Evolutionary conservation across 352 stramenopile genomes (phyloP).

Genomic region (Peronospora destructor): DNA sequence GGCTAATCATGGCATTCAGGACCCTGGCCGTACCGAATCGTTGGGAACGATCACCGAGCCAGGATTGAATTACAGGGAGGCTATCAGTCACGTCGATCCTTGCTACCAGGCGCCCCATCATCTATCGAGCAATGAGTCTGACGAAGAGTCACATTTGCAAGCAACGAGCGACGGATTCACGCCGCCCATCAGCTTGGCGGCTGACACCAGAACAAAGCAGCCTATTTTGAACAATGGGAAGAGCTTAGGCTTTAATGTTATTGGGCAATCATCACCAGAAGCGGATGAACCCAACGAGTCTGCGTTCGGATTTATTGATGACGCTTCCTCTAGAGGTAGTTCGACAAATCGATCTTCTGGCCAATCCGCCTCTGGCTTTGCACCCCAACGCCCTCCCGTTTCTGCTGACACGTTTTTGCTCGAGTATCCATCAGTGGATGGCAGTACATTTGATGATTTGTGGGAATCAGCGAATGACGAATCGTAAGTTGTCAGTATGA

Average conservation of each 20-base stretch:
- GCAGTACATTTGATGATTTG: slow-evolving; percentile 60
- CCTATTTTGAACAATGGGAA: slow-evolving; percentile 15
- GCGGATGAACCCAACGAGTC: slow-evolving; percentile 29
- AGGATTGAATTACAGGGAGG: slow-evolving; percentile 21
- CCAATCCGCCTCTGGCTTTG: slow-evolving; percentile 30
- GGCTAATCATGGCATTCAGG: slow-evolving; percentile 36
- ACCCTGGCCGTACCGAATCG: slow-evolving; percentile 21
- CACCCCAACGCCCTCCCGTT: slow-evolving; percentile 28
- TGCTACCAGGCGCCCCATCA: slow-evolving; percentile 42
- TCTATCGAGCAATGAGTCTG: slow-evolving; percentile 47
- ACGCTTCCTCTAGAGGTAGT: slow-evolving; percentile 39
- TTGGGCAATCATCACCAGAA: slow-evolving; percentile 20
- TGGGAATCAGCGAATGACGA: slow-evolving; percentile 72
- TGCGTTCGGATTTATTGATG: slow-evolving; percentile 77
- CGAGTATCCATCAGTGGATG: slow-evolving; percentile 36
- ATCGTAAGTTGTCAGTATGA: slow-evolving; percentile 38
- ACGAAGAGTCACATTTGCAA: slow-evolving; percentile 42
- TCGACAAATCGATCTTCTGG: slow-evolving; percentile 40
- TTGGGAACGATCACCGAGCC: slow-evolving; percentile 29
- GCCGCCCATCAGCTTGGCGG: slow-evolving; percentile 22
- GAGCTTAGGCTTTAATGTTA: slow-evolving; percentile 30
- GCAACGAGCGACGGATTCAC: slow-evolving; percentile 49
- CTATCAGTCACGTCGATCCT: slow-evolving; percentile 30
- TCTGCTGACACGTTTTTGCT: slow-evolving; percentile 56
- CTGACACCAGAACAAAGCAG: slow-evolving; percentile 25